Percentiles rank a stretch among this genome's conserved stretches.
Conservation (phyloP, 352 stramenopile genomes). For the Globisporangium spiculum region DNA sequence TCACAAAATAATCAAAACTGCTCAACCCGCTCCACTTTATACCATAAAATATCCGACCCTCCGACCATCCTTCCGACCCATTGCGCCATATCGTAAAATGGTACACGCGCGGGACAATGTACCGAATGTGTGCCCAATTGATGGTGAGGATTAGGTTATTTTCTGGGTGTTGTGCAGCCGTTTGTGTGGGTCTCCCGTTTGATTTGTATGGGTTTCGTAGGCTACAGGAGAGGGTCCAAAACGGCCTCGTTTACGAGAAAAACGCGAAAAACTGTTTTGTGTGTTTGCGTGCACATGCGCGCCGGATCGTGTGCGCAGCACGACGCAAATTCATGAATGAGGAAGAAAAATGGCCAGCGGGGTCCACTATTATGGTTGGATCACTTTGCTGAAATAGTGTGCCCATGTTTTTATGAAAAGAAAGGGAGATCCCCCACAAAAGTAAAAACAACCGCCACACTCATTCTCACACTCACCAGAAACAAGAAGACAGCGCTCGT, state of each 20-base stretch:
- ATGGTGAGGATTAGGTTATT: too few species aligned
- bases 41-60: too few species aligned
- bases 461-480: background rate
- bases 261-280: slow-evolving; percentile 1
- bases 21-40: too few species aligned
- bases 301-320: background rate
- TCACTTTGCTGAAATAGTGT: slow-evolving; percentile 3
- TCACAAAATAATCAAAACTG: too few species aligned
- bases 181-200: slow-evolving; percentile 2
- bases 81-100: too few species aligned
- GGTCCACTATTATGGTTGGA: background rate
- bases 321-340: slow-evolving; percentile 5
- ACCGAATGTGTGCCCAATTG: too few species aligned
- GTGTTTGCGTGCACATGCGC: background rate
- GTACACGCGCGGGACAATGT: too few species aligned
- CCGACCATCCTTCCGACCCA: too few species aligned
- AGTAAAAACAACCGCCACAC: slow-evolving; percentile 1
- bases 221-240: slow-evolving; percentile 1
- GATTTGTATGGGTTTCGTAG: slow-evolving; percentile 1
- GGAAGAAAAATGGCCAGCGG: background rate
- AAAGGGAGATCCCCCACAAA: background rate
- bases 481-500: background rate
- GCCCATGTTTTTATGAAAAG: background rate
- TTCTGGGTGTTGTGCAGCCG: background rate
- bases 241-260: slow-evolving; percentile 6